phyloP scores from a whole-genome alignment of 2,329 filamentous ascomycete species.

The Emergomyces orientalis region DNA sequence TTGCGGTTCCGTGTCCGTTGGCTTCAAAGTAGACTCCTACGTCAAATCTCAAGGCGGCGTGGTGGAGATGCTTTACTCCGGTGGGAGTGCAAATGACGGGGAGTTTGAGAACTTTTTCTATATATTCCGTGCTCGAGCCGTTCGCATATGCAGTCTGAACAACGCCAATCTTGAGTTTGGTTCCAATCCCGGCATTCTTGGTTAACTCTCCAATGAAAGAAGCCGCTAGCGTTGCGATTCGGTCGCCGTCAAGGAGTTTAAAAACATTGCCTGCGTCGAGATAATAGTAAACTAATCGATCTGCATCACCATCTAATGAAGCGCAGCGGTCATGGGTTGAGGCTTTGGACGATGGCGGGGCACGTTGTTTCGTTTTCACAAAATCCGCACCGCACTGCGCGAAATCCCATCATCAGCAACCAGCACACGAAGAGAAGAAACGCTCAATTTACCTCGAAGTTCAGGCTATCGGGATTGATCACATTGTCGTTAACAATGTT shows the following conservation, averaged over 20 bases:
- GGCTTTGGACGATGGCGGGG: slow-evolving; percentile 73
- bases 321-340: slow-evolving; percentile 68
- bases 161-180: slow-evolving; percentile 81
- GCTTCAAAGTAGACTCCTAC: slow-evolving; percentile 98
- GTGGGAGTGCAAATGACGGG: slow-evolving; percentile 90
- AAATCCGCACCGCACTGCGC: slow-evolving; percentile 82
- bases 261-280: slow-evolving; percentile 72
- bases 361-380: slow-evolving; percentile 93
- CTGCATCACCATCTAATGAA: slow-evolving; percentile 90
- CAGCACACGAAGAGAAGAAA: background rate
- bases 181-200: slow-evolving; percentile 64
- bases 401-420: slow-evolving; percentile 15
- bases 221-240: slow-evolving; percentile 88
- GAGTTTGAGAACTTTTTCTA: slow-evolving; percentile 76
- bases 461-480: slow-evolving; percentile 77
- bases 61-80: slow-evolving; percentile 94
- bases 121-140: slow-evolving; percentile 84
- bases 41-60: slow-evolving; percentile 90
- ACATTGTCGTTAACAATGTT: slow-evolving; percentile 90
- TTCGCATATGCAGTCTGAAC: slow-evolving; percentile 98
- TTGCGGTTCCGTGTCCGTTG: slow-evolving; percentile 92
- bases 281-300: slow-evolving; percentile 94
- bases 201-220: slow-evolving; percentile 88
- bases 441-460: slow-evolving; percentile 58
- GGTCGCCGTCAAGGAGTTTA: slow-evolving; percentile 89